Percentiles rank a stretch among this genome's conserved stretches.
These are phyloP conservation scores for Silybum marianum DNA, from an alignment of 129 eudicot species.

Conservation along the genomic window DNA sequence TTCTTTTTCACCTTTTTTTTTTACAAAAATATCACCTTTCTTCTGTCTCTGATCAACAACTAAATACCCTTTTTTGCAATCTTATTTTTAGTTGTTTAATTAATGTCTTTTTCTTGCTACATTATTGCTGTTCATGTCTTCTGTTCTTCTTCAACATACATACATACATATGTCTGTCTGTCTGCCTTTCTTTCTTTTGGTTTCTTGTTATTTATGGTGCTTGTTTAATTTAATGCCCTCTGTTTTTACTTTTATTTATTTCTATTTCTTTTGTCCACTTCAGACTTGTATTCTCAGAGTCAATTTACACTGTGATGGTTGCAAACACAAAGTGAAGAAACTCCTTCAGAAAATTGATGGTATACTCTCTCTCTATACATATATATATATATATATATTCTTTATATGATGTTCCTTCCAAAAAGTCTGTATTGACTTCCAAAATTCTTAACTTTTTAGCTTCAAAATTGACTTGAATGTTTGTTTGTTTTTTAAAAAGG, in stretches of 20 bases:
- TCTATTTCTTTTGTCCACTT: slow-evolving; percentile 32
- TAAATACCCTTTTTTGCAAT: too few relatives aligned
- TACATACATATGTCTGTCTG: not conserved
- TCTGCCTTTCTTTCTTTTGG: slow-evolving; percentile 17
- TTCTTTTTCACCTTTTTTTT: not conserved
- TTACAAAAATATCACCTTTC: not conserved
- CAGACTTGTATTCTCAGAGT: slow-evolving; percentile 75
- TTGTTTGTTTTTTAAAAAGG: slow-evolving; percentile 13
- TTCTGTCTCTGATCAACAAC: not conserved
- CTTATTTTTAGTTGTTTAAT: not conserved
- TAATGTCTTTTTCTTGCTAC: slow-evolving; percentile 1
- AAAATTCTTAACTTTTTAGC: slow-evolving; percentile 22
- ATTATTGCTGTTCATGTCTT: slow-evolving; percentile 5
- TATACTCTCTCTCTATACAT: slow-evolving; percentile 13
- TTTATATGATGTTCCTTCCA: not conserved
- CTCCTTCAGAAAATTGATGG: slow-evolving; percentile 76
- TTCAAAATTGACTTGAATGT: slow-evolving; percentile 19
- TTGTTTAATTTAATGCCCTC: not conserved
- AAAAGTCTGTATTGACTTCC: slow-evolving; percentile 20
- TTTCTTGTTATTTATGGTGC: not conserved
- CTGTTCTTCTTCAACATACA: not conserved
- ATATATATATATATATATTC: not conserved
- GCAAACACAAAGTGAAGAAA: slow-evolving; percentile 78
- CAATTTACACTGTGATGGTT: slow-evolving; percentile 75
- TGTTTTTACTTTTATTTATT: slow-evolving; percentile 8